These are phyloP conservation scores for Boehmeria nivea DNA, from an alignment of 306 rosid genomes.

Conservation along the genomic window DNA sequence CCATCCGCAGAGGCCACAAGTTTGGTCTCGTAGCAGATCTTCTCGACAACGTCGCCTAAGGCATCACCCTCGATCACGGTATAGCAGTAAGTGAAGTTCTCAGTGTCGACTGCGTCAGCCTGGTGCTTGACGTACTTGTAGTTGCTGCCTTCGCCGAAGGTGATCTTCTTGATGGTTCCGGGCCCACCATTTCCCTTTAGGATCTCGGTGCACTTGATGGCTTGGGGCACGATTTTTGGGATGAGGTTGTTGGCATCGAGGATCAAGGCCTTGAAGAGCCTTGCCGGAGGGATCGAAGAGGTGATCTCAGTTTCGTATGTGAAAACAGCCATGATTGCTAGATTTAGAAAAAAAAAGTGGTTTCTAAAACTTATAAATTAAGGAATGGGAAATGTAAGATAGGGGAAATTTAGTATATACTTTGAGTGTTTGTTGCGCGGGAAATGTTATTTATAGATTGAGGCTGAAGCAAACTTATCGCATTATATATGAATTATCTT, in stretches of 20 bases:
- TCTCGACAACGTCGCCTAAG: constrained; percentile 26
- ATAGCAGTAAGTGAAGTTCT: constrained; percentile 27
- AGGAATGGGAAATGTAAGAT: too few relatives aligned
- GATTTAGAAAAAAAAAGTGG: too few relatives aligned
- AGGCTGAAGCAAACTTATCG: neutral
- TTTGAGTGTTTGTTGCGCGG: too few relatives aligned
- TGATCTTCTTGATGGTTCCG: constrained; percentile 36
- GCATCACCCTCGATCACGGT: constrained; percentile 38
- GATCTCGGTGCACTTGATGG: constrained; percentile 15
- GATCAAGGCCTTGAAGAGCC: constrained; percentile 32
- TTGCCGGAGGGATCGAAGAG: constrained; percentile 17
- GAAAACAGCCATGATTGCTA: constrained; percentile 30
- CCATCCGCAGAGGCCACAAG: constrained; percentile 23
- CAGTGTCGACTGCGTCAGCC: constrained; percentile 31
- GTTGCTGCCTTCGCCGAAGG: constrained; percentile 23
- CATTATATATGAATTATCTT: too few relatives aligned
- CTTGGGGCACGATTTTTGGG: constrained; percentile 25
- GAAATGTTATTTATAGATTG: neutral
- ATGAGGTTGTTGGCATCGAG: constrained; percentile 30
- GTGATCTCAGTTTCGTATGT: constrained; percentile 14
- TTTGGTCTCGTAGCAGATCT: constrained; percentile 31
- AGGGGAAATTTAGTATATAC: neutral
- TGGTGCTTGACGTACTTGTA: constrained; percentile 20
- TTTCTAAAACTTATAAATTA: neutral
- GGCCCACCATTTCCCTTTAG: constrained; percentile 32